Conservation (phyloP, 2,329 filamentous ascomycete species). For the Ilyonectria destructans region DNA sequence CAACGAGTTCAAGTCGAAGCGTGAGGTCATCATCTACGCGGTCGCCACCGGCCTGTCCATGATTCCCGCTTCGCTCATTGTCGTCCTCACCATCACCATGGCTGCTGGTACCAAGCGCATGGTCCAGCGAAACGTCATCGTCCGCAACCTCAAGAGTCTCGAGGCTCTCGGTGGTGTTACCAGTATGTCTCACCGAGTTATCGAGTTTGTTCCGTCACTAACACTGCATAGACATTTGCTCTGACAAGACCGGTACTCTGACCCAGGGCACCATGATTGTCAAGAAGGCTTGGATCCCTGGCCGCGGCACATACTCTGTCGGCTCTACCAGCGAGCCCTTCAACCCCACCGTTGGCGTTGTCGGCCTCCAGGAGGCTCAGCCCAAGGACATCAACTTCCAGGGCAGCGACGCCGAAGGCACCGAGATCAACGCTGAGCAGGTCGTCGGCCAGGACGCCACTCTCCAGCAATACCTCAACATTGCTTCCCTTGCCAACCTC, state of each 20-base stretch:
- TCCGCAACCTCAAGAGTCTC: slow-evolving; percentile 66
- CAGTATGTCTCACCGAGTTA: slow-evolving; percentile 47
- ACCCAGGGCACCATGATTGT: slow-evolving; percentile 70
- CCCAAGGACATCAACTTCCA: slow-evolving; percentile 56
- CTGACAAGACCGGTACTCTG: slow-evolving; percentile 72
- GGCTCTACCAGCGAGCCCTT: slow-evolving; percentile 69
- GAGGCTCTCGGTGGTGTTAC: slow-evolving; percentile 74
- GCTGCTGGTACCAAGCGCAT: slow-evolving; percentile 68
- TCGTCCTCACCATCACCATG: slow-evolving; percentile 74
- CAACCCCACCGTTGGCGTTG: slow-evolving; percentile 68
- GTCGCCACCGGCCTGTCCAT: slow-evolving; percentile 65
- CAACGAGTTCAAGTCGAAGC: slow-evolving; percentile 69
- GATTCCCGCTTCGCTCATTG: slow-evolving; percentile 66
- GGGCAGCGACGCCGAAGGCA: slow-evolving; percentile 48
- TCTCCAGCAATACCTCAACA: slow-evolving; percentile 72
- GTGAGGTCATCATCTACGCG: slow-evolving; percentile 74
- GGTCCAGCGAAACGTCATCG: slow-evolving; percentile 68
- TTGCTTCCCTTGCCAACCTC: slow-evolving; percentile 77
- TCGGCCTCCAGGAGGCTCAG: slow-evolving; percentile 58
- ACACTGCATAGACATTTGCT: slow-evolving; percentile 63
- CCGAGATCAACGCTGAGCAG: slow-evolving; percentile 45
- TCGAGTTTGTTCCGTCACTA: slow-evolving; percentile 26
- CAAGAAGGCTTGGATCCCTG: slow-evolving; percentile 68
- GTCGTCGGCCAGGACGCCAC: slow-evolving; percentile 62
- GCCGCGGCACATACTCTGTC: slow-evolving; percentile 64